Conservation (phyloP, 208 protist genomes). For the Leishmania lainsoni region DNA sequence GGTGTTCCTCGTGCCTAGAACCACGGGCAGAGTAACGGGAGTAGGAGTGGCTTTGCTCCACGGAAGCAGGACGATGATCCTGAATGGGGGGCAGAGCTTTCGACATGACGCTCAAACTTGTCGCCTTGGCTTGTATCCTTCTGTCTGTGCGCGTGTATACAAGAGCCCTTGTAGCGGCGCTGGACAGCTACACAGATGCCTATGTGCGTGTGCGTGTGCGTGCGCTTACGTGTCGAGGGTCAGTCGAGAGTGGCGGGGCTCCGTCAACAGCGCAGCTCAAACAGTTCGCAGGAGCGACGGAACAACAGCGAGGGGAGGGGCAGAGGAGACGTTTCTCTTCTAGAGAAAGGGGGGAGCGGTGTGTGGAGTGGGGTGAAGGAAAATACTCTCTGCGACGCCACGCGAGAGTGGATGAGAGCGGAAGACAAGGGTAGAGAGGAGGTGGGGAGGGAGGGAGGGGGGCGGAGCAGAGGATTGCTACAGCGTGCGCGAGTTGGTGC, state of each 20-base stretch:
- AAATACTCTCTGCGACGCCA: not conserved
- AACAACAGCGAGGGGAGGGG: not conserved
- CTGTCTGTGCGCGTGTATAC: not conserved
- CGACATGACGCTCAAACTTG: slow-evolving; percentile 32
- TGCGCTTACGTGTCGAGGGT: not conserved
- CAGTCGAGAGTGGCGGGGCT: not conserved
- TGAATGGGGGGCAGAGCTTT: slow-evolving; percentile 50
- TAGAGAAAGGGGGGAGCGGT: not conserved
- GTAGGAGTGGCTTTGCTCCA: slow-evolving; percentile 27
- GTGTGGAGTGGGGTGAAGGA: not conserved
- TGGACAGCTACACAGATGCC: not conserved
- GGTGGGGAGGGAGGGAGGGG: too few species aligned
- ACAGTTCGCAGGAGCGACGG: not conserved
- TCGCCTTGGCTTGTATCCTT: too few species aligned
- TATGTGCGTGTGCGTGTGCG: not conserved
- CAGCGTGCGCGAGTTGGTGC: not conserved
- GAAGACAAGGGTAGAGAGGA: not conserved
- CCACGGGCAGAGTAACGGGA: slow-evolving; percentile 8
- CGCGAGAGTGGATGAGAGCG: not conserved
- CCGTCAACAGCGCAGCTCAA: not conserved
- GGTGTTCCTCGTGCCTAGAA: not conserved
- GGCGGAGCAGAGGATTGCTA: not conserved
- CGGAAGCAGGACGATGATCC: slow-evolving; percentile 8
- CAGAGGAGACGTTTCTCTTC: not conserved
- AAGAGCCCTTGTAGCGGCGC: not conserved